Conservation (phyloP, 2,329 filamentous ascomycete genomes). For the Trichoderma harzianum region DNA sequence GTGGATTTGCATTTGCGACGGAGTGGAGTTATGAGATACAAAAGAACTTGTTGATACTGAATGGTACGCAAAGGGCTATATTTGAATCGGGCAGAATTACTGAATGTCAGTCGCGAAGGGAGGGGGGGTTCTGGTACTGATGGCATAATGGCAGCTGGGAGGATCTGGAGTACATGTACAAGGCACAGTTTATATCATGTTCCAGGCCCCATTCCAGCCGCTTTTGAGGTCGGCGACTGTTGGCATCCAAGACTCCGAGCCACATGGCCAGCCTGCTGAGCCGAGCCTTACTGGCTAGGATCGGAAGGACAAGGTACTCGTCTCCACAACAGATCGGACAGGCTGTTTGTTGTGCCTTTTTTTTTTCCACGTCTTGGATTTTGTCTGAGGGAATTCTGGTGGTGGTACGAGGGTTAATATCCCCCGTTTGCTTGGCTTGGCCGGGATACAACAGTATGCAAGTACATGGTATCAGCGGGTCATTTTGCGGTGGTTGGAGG, state of each 20-base stretch:
- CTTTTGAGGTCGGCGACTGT: constrained; percentile 3
- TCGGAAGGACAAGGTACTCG: neutral
- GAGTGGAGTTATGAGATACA: neutral
- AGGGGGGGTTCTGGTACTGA: neutral
- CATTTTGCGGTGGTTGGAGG: neutral
- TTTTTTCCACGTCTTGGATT: neutral
- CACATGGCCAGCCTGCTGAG: constrained; percentile 10
- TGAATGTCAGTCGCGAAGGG: neutral
- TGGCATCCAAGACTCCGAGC: neutral
- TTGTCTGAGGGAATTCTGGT: neutral
- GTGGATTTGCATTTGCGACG: neutral
- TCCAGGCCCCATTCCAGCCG: neutral
- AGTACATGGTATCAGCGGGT: neutral
- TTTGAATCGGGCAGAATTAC: neutral
- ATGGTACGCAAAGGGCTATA: neutral
- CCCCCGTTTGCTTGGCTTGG: neutral
- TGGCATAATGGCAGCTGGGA: neutral
- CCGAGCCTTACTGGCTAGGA: neutral
- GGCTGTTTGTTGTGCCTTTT: neutral
- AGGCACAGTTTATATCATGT: neutral
- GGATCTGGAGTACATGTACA: neutral
- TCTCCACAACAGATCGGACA: constrained; percentile 9
- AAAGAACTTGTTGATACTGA: neutral
- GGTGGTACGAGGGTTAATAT: neutral
- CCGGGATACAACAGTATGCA: neutral